Base-by-base conservation (phyloP, 768 basidiomycete genomes). In the Collybia sordida region DNA sequence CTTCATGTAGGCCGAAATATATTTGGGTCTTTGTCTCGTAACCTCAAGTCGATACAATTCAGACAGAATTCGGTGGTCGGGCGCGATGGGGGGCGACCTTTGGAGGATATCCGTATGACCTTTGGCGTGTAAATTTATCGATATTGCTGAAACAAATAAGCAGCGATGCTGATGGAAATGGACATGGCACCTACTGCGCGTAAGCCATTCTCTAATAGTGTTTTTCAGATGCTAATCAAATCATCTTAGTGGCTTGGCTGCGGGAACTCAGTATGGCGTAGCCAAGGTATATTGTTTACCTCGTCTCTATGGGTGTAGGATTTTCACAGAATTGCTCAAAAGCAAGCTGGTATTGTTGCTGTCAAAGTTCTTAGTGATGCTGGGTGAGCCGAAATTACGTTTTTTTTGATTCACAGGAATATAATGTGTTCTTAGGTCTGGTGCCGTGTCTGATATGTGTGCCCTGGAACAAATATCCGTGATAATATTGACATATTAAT, bases 121-220 rank as follows among this genome's bases (percentile, higher is more conserved):
- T n/a, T 19, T 18, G 7, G 15, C 12, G 8, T 36, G 12, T 37
- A 5, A 8, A 7, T 7, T 44, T 7, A 17, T 17, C 2, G 4
- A 8, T 23, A 9, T 28, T 44, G 9, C 19, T 46, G n/a, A 28
- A 31, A 18, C 7, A 15, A 31, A 18, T 8, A n/a, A 40, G 7
- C 12, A 40, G 39, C 56, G 52, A 59, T 37, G 56, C 58, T 34
- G 74, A 76, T 55, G 71, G 67, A n/a, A 59, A 71, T 53, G 74
- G 73, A 15, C 74, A 76, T 49, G 75, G 74, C 18, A 74, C 75
- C 28, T 73, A 73, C 55, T 56, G 44, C 53, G 66, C 71, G 66
- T 70, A 52, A 48, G 69, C 58, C 2, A 4, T 11, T 5, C 27
- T 9, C 4, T 22, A 12, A 22, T 37, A 12, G 12, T 12, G 15